Percentiles rank a stretch among this genome's conserved stretches.
Conservation (phyloP, 208 protist genomes). For the Trypanosoma caninum region DNA sequence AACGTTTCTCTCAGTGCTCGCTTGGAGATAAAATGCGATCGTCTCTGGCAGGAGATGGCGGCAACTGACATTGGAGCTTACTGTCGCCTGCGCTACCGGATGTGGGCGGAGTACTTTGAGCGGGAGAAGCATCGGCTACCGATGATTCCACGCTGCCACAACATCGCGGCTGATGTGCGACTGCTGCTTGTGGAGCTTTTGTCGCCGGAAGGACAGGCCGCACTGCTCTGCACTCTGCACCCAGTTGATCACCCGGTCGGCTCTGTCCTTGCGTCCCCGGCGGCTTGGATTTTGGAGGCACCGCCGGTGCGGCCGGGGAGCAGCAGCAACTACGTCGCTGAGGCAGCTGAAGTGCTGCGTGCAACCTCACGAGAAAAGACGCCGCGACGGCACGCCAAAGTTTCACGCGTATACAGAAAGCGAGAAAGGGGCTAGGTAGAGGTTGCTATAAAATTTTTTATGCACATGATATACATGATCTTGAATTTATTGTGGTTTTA, state of each 20-base stretch:
- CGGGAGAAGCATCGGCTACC: constrained; percentile 38
- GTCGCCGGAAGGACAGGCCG: constrained; percentile 52
- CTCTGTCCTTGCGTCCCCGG: constrained; percentile 39
- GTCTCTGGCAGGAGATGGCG: constrained; percentile 29
- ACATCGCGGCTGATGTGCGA: constrained; percentile 26
- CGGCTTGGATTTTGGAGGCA: constrained; percentile 19
- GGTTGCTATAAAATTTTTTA: too few relatives aligned
- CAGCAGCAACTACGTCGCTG: constrained; percentile 45
- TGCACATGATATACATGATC: too few relatives aligned
- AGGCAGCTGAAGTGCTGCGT: constrained; percentile 28
- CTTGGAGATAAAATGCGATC: constrained; percentile 33
- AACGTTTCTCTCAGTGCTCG: constrained; percentile 28
- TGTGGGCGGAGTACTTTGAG: constrained; percentile 65
- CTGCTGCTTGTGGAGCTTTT: constrained; percentile 27
- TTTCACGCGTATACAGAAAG: not conserved
- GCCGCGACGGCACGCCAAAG: not conserved
- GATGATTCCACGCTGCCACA: constrained; percentile 31
- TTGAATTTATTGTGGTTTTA: too few relatives aligned
- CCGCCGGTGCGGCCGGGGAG: constrained; percentile 31
- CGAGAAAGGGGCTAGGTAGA: constrained; percentile 10
- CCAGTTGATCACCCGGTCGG: constrained; percentile 38
- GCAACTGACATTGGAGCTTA: constrained; percentile 23
- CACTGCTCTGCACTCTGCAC: constrained; percentile 45
- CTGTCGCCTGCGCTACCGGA: constrained; percentile 53
- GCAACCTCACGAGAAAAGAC: not conserved